phyloP scores from a whole-genome alignment of 495 filamentous ascomycete species.

The Lichenothelia convexa region DNA sequence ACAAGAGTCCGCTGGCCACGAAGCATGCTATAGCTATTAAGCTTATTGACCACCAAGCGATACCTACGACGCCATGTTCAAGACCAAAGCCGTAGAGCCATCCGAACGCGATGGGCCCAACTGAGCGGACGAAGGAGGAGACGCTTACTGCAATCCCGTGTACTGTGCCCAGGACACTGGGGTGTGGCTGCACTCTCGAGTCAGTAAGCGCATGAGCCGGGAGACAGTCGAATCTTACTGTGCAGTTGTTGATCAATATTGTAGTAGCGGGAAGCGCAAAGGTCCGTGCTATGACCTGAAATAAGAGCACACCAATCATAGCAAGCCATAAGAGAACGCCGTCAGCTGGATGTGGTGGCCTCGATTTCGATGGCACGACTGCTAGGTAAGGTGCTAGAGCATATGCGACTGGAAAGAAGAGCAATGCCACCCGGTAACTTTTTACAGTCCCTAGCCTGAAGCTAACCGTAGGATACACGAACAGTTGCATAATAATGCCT shows the following conservation, averaged over 20 bases:
- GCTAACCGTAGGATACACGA: slow-evolving; percentile 47
- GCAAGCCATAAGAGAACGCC: slow-evolving; percentile 42
- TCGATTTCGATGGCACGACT: slow-evolving; percentile 28
- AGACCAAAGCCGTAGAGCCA: slow-evolving; percentile 46
- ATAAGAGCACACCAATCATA: slow-evolving; percentile 41
- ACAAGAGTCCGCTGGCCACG: slow-evolving; percentile 45
- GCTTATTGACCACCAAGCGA: slow-evolving; percentile 54
- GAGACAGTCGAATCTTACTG: no score
- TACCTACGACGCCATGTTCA: slow-evolving; percentile 43
- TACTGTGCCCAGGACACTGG: slow-evolving; percentile 44
- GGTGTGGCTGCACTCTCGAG: no score
- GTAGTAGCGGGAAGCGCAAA: slow-evolving; percentile 51
- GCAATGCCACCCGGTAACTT: slow-evolving; percentile 38
- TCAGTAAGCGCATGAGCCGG: no score
- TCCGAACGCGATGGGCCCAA: slow-evolving; percentile 49
- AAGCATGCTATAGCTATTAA: slow-evolving; percentile 41
- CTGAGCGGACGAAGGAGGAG: slow-evolving; percentile 36
- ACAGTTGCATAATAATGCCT: slow-evolving; percentile 49
- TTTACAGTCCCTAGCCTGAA: slow-evolving; percentile 40
- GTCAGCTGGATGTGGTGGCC: slow-evolving; percentile 29
- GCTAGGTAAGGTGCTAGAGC: slow-evolving; percentile 47
- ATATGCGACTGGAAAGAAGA: slow-evolving; percentile 50
- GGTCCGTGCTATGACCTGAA: slow-evolving; percentile 54
- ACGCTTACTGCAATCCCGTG: slow-evolving; percentile 53
- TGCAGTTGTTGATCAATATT: slow-evolving; percentile 51